A percentile compares a stretch with the other conserved stretches of the same genome.
Conservation (phyloP, 768 basidiomycete species). For the Gyrodon lividus region DNA sequence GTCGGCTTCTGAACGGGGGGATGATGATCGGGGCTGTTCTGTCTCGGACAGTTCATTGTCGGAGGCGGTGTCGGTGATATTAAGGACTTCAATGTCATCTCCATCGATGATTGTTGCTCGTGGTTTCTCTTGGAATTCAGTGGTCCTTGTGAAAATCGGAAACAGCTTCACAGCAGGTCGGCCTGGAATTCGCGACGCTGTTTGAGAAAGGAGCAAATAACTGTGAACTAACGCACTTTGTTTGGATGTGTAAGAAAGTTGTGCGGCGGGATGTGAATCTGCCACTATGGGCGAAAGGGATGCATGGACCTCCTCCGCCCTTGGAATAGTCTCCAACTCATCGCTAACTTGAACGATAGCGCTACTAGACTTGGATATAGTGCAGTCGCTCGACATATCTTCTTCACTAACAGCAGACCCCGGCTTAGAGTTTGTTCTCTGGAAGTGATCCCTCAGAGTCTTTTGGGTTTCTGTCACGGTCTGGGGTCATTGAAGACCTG, state of each 20-base stretch:
- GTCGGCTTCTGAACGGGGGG: constrained; percentile 10
- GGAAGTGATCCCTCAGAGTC: constrained; percentile 28
- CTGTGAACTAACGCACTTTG: constrained; percentile 20
- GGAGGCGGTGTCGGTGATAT: constrained; percentile 19
- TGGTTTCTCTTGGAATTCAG: constrained; percentile 4
- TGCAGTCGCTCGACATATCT: background rate
- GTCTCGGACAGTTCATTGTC: constrained; percentile 14
- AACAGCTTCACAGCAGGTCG: constrained; percentile 15
- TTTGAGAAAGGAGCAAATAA: background rate
- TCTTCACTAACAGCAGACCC: background rate
- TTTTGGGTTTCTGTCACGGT: constrained; percentile 22
- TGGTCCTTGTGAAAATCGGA: constrained; percentile 24
- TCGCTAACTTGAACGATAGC: background rate
- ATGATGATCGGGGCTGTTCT: constrained; percentile 11
- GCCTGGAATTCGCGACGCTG: constrained; percentile 11
- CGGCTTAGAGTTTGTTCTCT: constrained; percentile 6
- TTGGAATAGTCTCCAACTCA: background rate
- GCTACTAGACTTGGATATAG: background rate
- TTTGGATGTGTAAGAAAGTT: constrained; percentile 1
- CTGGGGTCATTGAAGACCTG: constrained; percentile 4
- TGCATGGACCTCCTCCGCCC: background rate
- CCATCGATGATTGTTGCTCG: constrained; percentile 5
- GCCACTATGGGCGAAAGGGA: background rate
- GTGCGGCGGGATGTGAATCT: background rate
- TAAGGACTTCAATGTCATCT: constrained; percentile 18